These are phyloP conservation scores for Stachybotrys chartarum DNA, from an alignment of 2,329 filamentous ascomycete genomes.

Conservation along the genomic window DNA sequence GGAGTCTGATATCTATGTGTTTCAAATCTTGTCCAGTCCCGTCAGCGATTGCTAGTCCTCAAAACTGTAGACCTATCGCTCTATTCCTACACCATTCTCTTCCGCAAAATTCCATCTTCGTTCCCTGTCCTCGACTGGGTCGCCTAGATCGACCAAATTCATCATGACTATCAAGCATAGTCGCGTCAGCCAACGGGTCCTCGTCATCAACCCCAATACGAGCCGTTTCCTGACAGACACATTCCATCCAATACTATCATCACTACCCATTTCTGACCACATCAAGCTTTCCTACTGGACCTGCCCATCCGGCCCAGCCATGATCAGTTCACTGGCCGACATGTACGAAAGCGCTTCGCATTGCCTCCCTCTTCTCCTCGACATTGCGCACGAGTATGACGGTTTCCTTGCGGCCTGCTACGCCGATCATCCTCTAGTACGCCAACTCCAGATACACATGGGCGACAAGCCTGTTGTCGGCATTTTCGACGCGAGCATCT, in stretches of 20 bases:
- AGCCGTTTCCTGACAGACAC: slow-evolving; percentile 4
- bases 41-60: no score
- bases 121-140: no score
- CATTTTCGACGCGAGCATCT: slow-evolving; percentile 8
- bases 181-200: slow-evolving; percentile 1
- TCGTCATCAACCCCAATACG: slow-evolving; percentile 9
- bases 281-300: slow-evolving; percentile 6
- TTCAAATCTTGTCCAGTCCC: no score
- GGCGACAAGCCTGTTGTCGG: slow-evolving; percentile 7
- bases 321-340: slow-evolving; percentile 6
- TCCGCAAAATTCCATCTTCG: no score
- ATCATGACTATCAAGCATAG: slow-evolving; percentile 1
- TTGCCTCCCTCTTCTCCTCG: slow-evolving; percentile 4
- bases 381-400: slow-evolving; percentile 4
- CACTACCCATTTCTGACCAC: slow-evolving; percentile 1
- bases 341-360: slow-evolving; percentile 7
- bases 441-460: slow-evolving; percentile 3
- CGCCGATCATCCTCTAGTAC: slow-evolving; percentile 7
- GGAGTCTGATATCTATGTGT: no score
- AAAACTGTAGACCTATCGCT: no score
- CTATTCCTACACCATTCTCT: no score
- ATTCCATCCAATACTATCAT: slow-evolving; percentile 5
- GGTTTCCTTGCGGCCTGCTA: slow-evolving; percentile 9
- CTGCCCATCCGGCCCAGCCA: slow-evolving; percentile 6
- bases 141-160: not conserved